phyloP scores from a whole-genome alignment of 345 rosid species.

The Durio zibethinus region DNA sequence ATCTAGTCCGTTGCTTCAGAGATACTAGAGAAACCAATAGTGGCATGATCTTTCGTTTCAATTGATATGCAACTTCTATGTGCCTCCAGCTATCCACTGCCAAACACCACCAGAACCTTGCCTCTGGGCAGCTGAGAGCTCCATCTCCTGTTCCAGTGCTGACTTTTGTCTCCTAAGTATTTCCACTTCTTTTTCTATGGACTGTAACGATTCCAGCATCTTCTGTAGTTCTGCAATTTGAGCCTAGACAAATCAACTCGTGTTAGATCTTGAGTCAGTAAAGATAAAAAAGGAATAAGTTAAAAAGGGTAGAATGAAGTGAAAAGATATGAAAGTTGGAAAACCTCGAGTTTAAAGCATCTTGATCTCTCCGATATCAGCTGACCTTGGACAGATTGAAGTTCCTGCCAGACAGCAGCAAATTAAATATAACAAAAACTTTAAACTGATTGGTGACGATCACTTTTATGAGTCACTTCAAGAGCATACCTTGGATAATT shows the following conservation, averaged over 20 bases:
- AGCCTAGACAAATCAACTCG: slow-evolving; percentile 47
- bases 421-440: slow-evolving; percentile 7
- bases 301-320: background rate
- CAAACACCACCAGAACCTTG: slow-evolving; percentile 88
- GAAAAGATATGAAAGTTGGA: background rate
- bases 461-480: background rate
- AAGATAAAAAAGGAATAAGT: background rate
- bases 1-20: background rate
- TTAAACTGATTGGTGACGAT: background rate
- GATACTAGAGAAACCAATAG: background rate
- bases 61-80: slow-evolving; percentile 18
- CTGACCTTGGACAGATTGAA: slow-evolving; percentile 88
- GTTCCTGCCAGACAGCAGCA: slow-evolving; percentile 54
- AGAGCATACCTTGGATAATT: slow-evolving; percentile 66
- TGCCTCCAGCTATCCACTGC: slow-evolving; percentile 63
- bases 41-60: slow-evolving; percentile 1
- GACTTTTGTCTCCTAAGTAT: slow-evolving; percentile 73
- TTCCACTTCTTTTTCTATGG: slow-evolving; percentile 80
- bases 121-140: slow-evolving; percentile 43
- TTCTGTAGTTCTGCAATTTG: slow-evolving; percentile 85
- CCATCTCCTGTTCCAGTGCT: slow-evolving; percentile 60
- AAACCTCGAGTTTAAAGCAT: slow-evolving; percentile 97
- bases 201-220: slow-evolving; percentile 65
- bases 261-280: background rate
- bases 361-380: slow-evolving; percentile 88